Conservation (phyloP, 768 basidiomycete species). For the Butyriboletus loyo region DNA sequence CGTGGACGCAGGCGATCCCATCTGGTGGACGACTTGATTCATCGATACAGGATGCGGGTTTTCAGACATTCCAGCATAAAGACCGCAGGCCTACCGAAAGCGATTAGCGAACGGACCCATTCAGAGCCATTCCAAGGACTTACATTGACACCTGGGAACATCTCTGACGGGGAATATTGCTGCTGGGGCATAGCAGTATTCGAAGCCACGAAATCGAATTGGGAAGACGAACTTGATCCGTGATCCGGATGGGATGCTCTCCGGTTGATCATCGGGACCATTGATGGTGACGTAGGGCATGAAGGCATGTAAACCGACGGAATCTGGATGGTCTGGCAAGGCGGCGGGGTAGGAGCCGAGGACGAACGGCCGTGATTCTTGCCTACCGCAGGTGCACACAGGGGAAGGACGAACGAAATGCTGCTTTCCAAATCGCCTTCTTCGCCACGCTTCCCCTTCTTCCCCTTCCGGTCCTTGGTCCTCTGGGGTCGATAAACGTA, state of each 20-base stretch:
- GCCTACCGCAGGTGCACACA: constrained; percentile 38
- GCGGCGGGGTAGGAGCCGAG: constrained; percentile 64
- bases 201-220: constrained; percentile 56
- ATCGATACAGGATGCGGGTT: constrained; percentile 42
- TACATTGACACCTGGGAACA: constrained; percentile 39
- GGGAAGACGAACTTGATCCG: constrained; percentile 39
- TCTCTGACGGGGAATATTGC: constrained; percentile 31
- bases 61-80: constrained; percentile 48
- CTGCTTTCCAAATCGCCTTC: constrained; percentile 52
- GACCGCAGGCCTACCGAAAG: constrained; percentile 43
- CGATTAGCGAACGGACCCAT: constrained; percentile 1
- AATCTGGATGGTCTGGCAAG: constrained; percentile 66
- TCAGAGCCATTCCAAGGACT: constrained; percentile 22
- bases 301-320: constrained; percentile 64
- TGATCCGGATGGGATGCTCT: constrained; percentile 53
- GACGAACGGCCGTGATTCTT: constrained; percentile 45
- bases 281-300: constrained; percentile 60
- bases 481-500: constrained; percentile 80
- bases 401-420: constrained; percentile 45
- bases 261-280: constrained; percentile 54
- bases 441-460: constrained; percentile 37
- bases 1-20: constrained; percentile 51
- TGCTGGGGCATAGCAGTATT: constrained; percentile 42
- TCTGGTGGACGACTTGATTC: constrained; percentile 41
- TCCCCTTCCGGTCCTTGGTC: constrained; percentile 44